Base-by-base conservation (phyloP, 2,329 filamentous ascomycete species). In the Botrytis fragariae region DNA sequence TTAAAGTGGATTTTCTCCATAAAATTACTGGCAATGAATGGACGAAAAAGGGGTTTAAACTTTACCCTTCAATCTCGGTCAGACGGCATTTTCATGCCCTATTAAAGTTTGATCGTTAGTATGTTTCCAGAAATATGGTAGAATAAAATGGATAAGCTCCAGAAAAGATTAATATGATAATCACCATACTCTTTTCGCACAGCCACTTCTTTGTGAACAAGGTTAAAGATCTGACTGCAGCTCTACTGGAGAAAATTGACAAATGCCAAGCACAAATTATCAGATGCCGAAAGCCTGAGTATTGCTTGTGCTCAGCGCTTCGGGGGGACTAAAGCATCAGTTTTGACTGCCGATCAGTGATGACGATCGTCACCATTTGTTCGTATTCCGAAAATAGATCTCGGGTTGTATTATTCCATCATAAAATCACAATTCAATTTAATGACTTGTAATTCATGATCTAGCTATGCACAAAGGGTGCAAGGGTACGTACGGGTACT, bases 301-400 rank as follows among this genome's bases (percentile, higher is more conserved):
- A 29, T 54, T 9, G n/a, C 6, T 29, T 29, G 51, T 29, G 51
- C 51, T 32, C 32, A 25, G 12, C 44, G 63, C 44, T 29, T 9
- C 44, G 14, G 44, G 35, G 35, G 45, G 25, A 51, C n/a, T 32
- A 51, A 48, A 65, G 32, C 44, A 65, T 45, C 12, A 16, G 7
- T 61, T 37, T 29, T 35, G 2, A 54, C 32, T 51, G 44, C 25
- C 22, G 64, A 67, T 39, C 64, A 39, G 8, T 29, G 25, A 14
- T 10, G 29, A 29, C 8, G 64, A 68, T 68, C 45, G 45, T 6
- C 64, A 68, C n/a, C 14, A 25, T 62, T 62, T 39, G 22, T 18
- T 62, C 60, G 60, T 62, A 62, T 62, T 62, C 60, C 14, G 14
- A 39, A 68, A 68, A 68, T 54, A 54, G 45, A 54, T 39, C n/a